Evolutionary conservation across 352 stramenopile genomes (phyloP), one percentile per base, ranked within the genome.

Genomic region (Globisporangium barbulae): DNA sequence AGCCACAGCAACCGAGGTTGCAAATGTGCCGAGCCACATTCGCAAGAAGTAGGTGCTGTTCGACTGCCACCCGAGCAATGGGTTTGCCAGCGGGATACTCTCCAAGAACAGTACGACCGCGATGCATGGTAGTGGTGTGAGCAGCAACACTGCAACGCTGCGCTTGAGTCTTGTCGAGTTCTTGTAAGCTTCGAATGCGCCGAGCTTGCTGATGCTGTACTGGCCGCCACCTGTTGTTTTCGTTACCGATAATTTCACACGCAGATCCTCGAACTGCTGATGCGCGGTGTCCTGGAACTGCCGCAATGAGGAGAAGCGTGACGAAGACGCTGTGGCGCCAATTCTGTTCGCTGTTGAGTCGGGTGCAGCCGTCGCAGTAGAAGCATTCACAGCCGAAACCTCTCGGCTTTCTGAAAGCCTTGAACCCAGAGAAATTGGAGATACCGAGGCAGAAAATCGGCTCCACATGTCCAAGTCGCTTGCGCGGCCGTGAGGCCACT

Each of bases 131-230:
- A n/a, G 9, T 22, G 47, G 21, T 21, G 4, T 53, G n/a, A 33
- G 6, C 22, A 53, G 21, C 10, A 53, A 9, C 47, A 53, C 47
- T 13, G 22, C 10, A 25, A 31, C 47, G 22, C 47, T 53, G 21
- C 28, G 21, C 10, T 8, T 19, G 47, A 53, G 10, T 2, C 10
- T 31, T 31, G 21, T 53, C 2, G 17, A n/a, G 10, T 53, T 12
- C 47, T 53, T 22, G 8, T 53, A 53, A 3, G 12, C 47, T 53
- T 33, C 47, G 17, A 53, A 53, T 1, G 47, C 21, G 21, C n/a
- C 22, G 21, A 53, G 21, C 21, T 53, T 53, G 47, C 21, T 53
- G 12, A 53, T 53, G 10, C 47, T 53, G 47, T 53, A 53, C 47
- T 53, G 21, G 12, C 47, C 47, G 47, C 47, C 21, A 7, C 25